A percentile compares a stretch with the other conserved stretches of the same genome.
phyloP scores from a whole-genome alignment of 75 land plant species.

The Cupressus sempervirens region DNA sequence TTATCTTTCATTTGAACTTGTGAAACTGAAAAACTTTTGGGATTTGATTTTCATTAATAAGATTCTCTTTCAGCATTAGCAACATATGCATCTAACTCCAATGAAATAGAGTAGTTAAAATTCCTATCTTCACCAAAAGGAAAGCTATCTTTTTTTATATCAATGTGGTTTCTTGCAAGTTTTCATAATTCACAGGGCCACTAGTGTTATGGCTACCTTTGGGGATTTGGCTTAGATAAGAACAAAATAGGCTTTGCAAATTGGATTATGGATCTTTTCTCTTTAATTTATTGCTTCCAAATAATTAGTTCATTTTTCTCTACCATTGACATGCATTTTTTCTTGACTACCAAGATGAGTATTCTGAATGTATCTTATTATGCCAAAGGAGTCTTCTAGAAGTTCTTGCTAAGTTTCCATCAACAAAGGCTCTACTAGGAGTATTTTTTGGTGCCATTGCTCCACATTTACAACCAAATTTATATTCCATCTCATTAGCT shows the following conservation, averaged over 20 bases:
- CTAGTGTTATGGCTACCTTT: not conserved
- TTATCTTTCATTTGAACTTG: not conserved
- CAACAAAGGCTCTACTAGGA: constrained; percentile 31
- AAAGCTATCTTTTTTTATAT: constrained; percentile 39
- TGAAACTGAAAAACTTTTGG: not conserved
- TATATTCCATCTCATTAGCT: constrained; percentile 48
- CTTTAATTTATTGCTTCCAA: not conserved
- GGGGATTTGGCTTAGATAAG: not conserved
- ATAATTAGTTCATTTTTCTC: not conserved
- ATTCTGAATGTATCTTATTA: constrained; percentile 25
- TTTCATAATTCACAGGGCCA: not conserved
- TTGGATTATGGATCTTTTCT: not conserved
- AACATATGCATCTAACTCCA: constrained; percentile 71
- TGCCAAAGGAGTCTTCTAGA: constrained; percentile 40
- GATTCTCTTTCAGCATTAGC: constrained; percentile 63
- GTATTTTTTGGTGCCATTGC: constrained; percentile 44
- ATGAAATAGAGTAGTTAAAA: constrained; percentile 62
- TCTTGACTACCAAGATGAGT: constrained; percentile 28
- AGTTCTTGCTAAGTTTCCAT: constrained; percentile 38
- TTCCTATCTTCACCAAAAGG: constrained; percentile 69
- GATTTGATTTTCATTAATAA: constrained; percentile 26
- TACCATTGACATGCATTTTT: not conserved
- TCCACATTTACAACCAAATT: constrained; percentile 42
- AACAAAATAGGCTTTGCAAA: not conserved
- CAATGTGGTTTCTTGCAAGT: not conserved